Evolutionary conservation across 2,329 filamentous ascomycete species (phyloP).

Genomic region (Lomentospora prolificans): DNA sequence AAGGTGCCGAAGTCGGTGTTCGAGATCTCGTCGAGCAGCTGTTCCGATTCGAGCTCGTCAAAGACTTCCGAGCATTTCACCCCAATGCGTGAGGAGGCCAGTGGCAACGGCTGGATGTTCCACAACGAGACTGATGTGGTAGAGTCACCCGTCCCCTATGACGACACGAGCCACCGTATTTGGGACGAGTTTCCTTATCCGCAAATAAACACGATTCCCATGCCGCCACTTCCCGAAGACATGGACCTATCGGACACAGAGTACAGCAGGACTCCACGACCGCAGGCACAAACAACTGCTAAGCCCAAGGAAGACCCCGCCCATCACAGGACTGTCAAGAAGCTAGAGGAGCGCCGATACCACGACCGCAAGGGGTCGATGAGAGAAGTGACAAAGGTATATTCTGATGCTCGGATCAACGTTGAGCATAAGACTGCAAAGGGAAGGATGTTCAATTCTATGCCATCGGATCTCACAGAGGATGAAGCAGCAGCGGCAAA

Average conservation of each 20-base stretch:
- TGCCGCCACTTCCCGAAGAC: conserved; percentile 24
- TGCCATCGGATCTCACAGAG: background rate
- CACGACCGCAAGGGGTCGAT: conserved; percentile 34
- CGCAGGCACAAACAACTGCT: conserved; percentile 11
- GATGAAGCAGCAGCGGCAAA: background rate
- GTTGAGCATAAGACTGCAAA: conserved; percentile 19
- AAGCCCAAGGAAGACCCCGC: conserved; percentile 21
- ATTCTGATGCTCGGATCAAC: conserved; percentile 30
- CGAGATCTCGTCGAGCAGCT: conserved; percentile 1
- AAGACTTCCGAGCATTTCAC: background rate
- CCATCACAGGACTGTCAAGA: conserved; percentile 30
- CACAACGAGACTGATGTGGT: background rate
- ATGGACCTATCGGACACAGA: conserved; percentile 27
- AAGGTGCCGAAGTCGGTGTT: conserved; percentile 1
- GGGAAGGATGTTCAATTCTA: background rate
- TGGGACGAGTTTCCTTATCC: background rate
- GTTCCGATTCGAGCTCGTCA: conserved; percentile 3
- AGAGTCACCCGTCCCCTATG: background rate
- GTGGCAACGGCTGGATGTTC: background rate
- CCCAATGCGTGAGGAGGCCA: background rate
- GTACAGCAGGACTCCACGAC: conserved; percentile 15
- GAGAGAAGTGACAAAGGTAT: conserved; percentile 26
- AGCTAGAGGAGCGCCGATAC: conserved; percentile 28
- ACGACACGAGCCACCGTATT: background rate
- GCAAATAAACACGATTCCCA: background rate